Evolutionary conservation across 1,139 yeast genomes (phyloP).

Genomic region (Kurtzmaniella natalensis): DNA sequence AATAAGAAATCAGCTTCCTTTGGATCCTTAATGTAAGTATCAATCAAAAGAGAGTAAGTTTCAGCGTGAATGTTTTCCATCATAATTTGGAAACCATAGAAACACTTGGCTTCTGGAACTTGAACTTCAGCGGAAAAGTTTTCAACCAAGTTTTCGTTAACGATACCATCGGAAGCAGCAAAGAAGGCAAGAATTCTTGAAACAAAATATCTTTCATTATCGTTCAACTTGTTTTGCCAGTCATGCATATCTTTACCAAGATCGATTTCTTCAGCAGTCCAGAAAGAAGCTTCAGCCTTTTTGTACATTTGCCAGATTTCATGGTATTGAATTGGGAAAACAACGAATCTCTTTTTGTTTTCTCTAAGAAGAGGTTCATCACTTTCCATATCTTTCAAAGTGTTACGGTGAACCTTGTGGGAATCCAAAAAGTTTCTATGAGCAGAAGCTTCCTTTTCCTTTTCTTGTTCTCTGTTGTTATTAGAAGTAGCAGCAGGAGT

Average conservation of each 20-base stretch:
- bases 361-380: conserved; percentile 87
- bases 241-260: conserved; percentile 85
- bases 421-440: conserved; percentile 55
- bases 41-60: conserved; percentile 91
- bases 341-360: conserved; percentile 85
- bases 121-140: conserved; percentile 97
- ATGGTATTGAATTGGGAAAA: conserved; percentile 96
- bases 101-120: conserved; percentile 96
- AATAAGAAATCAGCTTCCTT: conserved; percentile 83
- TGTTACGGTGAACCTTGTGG: conserved; percentile 67
- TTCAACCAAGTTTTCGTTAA: conserved; percentile 94
- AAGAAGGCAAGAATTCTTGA: conserved; percentile 95
- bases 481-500: conserved; percentile 12
- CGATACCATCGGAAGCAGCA: conserved; percentile 98
- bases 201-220: conserved; percentile 85
- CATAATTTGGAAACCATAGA: conserved; percentile 99
- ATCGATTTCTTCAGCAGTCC: conserved; percentile 99
- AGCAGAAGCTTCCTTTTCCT: conserved; percentile 11
- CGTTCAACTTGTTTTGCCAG: conserved; percentile 82
- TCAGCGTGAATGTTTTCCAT: conserved; percentile 99
- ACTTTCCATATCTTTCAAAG: conserved; percentile 69
- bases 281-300: conserved; percentile 98
- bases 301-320: conserved; percentile 99
- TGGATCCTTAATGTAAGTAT: conserved; percentile 92
- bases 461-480: conserved; percentile 7